Conservation (phyloP, 306 rosid genomes). For the Malus fusca region DNA sequence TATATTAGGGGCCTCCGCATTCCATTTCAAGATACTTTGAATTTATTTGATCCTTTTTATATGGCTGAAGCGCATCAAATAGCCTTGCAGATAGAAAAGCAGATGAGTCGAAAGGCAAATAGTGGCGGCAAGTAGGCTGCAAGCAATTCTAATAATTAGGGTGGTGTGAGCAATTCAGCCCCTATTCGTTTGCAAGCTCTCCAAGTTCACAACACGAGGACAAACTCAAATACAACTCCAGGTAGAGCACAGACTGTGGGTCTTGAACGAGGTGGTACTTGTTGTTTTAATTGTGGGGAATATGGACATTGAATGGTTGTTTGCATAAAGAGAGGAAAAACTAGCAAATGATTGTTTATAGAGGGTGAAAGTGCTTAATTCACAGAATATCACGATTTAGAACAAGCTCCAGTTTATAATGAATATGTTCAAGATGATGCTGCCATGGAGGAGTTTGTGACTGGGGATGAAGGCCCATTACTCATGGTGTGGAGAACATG, state of each 20-base stretch:
- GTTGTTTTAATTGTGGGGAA: neutral
- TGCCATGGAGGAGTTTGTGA: neutral
- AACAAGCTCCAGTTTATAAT: neutral
- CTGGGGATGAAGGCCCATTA: neutral
- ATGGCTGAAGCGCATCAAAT: neutral
- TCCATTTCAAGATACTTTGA: neutral
- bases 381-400: neutral
- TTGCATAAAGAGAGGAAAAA: neutral
- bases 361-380: neutral
- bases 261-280: neutral
- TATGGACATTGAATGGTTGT: neutral
- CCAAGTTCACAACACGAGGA: neutral
- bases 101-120: neutral
- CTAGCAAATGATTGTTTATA: neutral
- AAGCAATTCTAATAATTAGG: neutral
- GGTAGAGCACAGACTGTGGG: neutral
- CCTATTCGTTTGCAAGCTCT: neutral
- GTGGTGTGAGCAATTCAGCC: neutral
- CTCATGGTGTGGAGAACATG: neutral
- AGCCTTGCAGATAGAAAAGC: neutral
- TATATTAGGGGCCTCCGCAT: neutral
- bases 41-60: neutral
- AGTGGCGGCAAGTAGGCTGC: neutral
- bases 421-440: neutral
- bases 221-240: neutral